phyloP scores from a whole-genome alignment of 352 stramenopile species.

The Vaucheria bursata region DNA sequence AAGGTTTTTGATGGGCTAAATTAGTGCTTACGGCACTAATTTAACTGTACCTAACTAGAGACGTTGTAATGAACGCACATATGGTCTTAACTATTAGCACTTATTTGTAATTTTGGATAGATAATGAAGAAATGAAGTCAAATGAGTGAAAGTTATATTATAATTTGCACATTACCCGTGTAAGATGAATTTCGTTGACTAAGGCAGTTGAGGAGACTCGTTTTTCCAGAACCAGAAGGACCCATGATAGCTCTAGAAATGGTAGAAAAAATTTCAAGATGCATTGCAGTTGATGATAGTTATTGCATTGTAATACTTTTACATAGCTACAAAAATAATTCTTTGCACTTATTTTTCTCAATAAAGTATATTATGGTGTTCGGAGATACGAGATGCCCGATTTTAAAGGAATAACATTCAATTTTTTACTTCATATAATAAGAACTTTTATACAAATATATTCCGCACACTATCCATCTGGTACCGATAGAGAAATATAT shows the following conservation, averaged over 20 bases:
- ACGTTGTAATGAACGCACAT: too few species aligned
- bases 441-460: not conserved
- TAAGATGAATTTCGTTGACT: slow-evolving; percentile 42
- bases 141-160: too few species aligned
- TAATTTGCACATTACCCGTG: too few species aligned
- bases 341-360: not conserved
- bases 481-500: not conserved
- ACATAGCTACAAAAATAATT: not conserved
- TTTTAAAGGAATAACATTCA: not conserved
- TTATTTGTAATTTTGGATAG: too few species aligned
- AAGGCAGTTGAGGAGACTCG: slow-evolving; percentile 46
- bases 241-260: slow-evolving; percentile 41
- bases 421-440: not conserved
- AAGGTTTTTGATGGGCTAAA: too few species aligned
- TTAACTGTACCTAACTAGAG: too few species aligned
- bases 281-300: too few species aligned
- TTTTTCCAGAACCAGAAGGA: slow-evolving; percentile 44
- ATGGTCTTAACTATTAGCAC: too few species aligned
- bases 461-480: not conserved
- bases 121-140: too few species aligned
- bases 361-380: not conserved
- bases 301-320: too few species aligned
- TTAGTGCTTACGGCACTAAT: too few species aligned
- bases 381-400: not conserved
- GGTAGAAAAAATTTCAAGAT: too few species aligned